Percentiles rank a stretch among this genome's conserved stretches.
Evolutionary conservation across 371 early-diverging fungal genomes (phyloP).

Genomic region (Catenaria anguillulae): DNA sequence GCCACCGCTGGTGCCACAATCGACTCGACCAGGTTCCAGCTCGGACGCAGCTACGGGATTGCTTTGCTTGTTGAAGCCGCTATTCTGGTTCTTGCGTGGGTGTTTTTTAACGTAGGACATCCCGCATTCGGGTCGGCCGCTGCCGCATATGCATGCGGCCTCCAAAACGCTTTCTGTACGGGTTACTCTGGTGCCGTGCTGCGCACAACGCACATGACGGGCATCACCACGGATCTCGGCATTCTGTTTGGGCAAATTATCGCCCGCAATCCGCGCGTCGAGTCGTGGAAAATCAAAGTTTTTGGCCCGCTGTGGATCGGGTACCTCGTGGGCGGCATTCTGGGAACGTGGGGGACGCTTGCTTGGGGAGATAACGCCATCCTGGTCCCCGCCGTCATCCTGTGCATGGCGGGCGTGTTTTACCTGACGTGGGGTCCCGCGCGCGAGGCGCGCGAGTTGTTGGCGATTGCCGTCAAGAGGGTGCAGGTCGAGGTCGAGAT

Average conservation of each 20-base stretch:
- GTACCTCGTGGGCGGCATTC: conserved; percentile 21
- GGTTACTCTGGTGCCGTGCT: conserved; percentile 30
- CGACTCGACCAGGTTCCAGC: conserved; percentile 33
- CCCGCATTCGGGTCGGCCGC: conserved; percentile 27
- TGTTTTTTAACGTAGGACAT: conserved; percentile 20
- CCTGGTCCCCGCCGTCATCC: background rate
- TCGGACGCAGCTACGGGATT: conserved; percentile 26
- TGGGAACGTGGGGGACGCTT: background rate
- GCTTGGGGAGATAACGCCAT: background rate
- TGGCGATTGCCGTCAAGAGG: conserved; percentile 5
- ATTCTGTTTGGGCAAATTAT: conserved; percentile 31
- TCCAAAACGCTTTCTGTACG: conserved; percentile 34
- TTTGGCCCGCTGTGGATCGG: conserved; percentile 23
- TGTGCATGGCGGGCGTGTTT: background rate
- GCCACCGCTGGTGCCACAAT: conserved; percentile 28
- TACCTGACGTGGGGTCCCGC: conserved; percentile 10
- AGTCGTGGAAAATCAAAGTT: conserved; percentile 29
- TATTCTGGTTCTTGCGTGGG: conserved; percentile 21
- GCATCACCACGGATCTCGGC: conserved; percentile 31
- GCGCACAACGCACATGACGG: conserved; percentile 40
- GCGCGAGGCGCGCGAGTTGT: conserved; percentile 3
- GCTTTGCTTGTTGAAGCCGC: conserved; percentile 23
- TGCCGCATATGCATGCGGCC: conserved; percentile 34
- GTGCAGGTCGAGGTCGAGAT: conserved; percentile 6
- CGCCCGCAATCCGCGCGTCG: conserved; percentile 22